phyloP scores from a whole-genome alignment of 2,329 filamentous ascomycete genomes.

The Paraphaeosphaeria sporulosa region DNA sequence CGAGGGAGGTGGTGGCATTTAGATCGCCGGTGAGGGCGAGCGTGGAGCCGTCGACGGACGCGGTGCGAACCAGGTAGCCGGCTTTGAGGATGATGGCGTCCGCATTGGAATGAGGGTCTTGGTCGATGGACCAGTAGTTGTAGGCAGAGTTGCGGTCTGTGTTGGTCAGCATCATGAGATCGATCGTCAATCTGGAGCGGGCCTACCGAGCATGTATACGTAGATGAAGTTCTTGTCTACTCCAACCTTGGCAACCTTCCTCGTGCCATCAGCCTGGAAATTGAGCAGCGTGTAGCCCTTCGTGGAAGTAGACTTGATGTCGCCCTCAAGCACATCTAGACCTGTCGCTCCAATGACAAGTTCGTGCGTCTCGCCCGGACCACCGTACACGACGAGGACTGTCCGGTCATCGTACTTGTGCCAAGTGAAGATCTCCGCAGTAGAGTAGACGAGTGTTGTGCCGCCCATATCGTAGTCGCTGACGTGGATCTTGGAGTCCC shows the following conservation, averaged over 20 bases:
- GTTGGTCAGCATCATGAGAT: constrained; percentile 10
- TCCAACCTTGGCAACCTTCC: constrained; percentile 60
- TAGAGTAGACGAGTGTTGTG: constrained; percentile 69
- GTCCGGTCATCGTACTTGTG: constrained; percentile 68
- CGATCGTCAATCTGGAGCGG: neutral
- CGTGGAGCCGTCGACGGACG: constrained; percentile 61
- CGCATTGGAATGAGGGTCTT: constrained; percentile 38
- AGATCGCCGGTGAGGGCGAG: constrained; percentile 74
- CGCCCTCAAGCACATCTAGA: constrained; percentile 52
- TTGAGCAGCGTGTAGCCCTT: constrained; percentile 58
- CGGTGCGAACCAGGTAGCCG: constrained; percentile 70
- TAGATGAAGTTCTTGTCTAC: constrained; percentile 54
- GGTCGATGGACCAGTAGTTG: constrained; percentile 71
- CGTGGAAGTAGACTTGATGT: constrained; percentile 46
- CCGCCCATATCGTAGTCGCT: constrained; percentile 71
- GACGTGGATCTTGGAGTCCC: constrained; percentile 73
- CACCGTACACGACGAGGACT: constrained; percentile 70
- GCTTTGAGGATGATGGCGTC: constrained; percentile 66
- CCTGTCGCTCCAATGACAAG: constrained; percentile 57
- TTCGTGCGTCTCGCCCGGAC: constrained; percentile 68
- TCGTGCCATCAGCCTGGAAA: constrained; percentile 64
- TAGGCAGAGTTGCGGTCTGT: constrained; percentile 71
- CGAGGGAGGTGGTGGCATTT: constrained; percentile 72
- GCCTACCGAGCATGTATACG: constrained; percentile 64
- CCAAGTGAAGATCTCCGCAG: constrained; percentile 73